These are phyloP conservation scores for Platanus orientalis DNA, from an alignment of 164 flowering plant species.

Conservation along the genomic window DNA sequence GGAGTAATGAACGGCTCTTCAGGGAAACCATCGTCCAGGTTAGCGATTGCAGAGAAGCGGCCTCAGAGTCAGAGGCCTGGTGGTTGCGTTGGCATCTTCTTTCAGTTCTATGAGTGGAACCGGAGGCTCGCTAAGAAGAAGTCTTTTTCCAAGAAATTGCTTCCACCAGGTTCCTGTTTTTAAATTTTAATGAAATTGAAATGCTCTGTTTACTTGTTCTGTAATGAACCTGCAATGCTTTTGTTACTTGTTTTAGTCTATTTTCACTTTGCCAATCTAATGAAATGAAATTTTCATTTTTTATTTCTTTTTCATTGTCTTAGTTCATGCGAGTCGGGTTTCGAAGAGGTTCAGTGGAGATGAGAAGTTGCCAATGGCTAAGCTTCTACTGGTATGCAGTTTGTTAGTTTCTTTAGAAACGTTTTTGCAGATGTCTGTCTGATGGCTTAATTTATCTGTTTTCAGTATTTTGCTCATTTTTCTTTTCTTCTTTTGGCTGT, in stretches of 20 bases:
- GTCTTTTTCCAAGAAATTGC: constrained; percentile 68
- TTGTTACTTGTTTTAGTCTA: no score
- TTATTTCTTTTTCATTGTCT: constrained; percentile 5
- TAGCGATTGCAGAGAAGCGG: constrained; percentile 65
- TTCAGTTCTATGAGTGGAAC: constrained; percentile 90
- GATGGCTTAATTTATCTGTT: no score
- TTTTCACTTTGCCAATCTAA: no score
- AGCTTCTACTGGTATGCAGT: constrained; percentile 60
- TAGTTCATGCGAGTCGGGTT: constrained; percentile 50
- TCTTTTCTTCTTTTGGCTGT: background rate
- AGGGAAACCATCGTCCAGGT: constrained; percentile 34
- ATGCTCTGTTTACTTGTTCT: background rate
- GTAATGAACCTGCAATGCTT: no score
- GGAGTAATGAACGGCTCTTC: constrained; percentile 32
- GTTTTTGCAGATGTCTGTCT: no score
- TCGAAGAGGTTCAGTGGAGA: constrained; percentile 65
- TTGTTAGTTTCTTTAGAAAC: background rate
- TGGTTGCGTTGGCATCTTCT: constrained; percentile 91
- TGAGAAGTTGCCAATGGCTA: constrained; percentile 67
- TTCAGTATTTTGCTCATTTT: background rate
- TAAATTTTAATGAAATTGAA: no score
- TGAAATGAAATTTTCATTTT: background rate
- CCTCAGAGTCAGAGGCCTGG: constrained; percentile 62
- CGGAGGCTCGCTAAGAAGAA: constrained; percentile 77
- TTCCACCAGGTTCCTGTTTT: constrained; percentile 54